Conservation (phyloP, 768 basidiomycete species). For the Amanita muscaria region DNA sequence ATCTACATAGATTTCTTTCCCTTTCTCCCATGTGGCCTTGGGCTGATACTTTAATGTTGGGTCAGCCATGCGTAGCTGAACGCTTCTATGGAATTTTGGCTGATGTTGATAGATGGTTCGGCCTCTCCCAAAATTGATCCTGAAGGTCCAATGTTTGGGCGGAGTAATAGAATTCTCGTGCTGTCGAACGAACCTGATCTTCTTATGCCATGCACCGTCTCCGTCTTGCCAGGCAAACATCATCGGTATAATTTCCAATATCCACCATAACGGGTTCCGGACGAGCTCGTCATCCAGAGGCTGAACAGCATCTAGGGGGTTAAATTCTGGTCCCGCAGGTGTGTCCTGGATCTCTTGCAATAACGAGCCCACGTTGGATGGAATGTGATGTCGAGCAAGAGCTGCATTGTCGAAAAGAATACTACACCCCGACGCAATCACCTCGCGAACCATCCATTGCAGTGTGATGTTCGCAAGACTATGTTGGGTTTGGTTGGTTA, state of each 20-base stretch:
- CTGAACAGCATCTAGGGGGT: constrained; percentile 34
- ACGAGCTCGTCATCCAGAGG: constrained; percentile 47
- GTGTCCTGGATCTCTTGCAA: constrained; percentile 9
- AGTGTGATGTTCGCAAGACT: constrained; percentile 54
- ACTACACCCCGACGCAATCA: constrained; percentile 46
- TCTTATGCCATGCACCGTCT: constrained; percentile 43
- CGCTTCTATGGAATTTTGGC: constrained; percentile 57
- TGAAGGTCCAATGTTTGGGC: constrained; percentile 14
- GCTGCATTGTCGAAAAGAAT: constrained; percentile 46
- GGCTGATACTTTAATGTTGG: constrained; percentile 46
- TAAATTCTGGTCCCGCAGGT: constrained; percentile 15
- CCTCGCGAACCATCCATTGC: constrained; percentile 74
- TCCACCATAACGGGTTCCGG: constrained; percentile 47
- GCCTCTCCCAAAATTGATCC: constrained; percentile 50
- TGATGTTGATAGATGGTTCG: constrained; percentile 35
- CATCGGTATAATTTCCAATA: constrained; percentile 60
- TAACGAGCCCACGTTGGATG: constrained; percentile 6
- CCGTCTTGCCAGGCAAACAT: constrained; percentile 48
- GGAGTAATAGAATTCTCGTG: not conserved
- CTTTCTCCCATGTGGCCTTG: constrained; percentile 38
- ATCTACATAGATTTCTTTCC: constrained; percentile 39
- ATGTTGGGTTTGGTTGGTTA: constrained; percentile 31
- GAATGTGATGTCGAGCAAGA: constrained; percentile 36
- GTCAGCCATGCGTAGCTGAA: constrained; percentile 48
- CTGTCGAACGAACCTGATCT: constrained; percentile 47